Evolutionary conservation across 345 rosid genomes (phyloP).

Genomic region (Acer yangbiense): DNA sequence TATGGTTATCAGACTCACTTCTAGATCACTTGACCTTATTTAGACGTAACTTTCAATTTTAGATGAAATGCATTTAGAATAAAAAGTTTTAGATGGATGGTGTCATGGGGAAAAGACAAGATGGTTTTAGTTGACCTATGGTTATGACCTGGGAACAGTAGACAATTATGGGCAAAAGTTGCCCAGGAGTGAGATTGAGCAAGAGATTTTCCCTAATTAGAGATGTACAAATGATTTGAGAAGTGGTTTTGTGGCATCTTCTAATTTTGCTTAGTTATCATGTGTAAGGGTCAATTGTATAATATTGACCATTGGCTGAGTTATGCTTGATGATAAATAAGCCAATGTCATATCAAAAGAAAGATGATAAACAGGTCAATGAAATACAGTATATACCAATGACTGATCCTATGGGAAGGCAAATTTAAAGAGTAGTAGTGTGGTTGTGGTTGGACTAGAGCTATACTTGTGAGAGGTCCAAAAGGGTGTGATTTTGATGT

Average conservation of each 20-base stretch:
- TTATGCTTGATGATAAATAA: neutral
- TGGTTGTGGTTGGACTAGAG: neutral
- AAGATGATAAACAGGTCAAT: neutral
- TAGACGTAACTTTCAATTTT: neutral
- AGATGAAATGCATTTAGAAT: neutral
- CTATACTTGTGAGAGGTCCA: neutral
- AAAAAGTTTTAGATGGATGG: neutral
- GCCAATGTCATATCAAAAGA: neutral
- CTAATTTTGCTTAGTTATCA: neutral
- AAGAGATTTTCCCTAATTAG: neutral
- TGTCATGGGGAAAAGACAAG: neutral
- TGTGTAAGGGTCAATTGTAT: slow-evolving; percentile 3
- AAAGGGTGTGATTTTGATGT: neutral
- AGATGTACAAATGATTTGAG: neutral
- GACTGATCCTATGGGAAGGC: neutral
- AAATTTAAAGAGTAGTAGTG: neutral
- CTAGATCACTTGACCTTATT: neutral
- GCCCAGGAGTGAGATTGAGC: neutral
- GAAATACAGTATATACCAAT: neutral
- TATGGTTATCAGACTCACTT: neutral
- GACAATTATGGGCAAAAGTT: neutral
- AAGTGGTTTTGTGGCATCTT: neutral
- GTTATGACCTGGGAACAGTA: neutral
- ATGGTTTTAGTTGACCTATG: neutral
- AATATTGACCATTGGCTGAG: neutral